Conservation (phyloP, 2,329 filamentous ascomycete species). For the Aspergillus brasiliensis region DNA sequence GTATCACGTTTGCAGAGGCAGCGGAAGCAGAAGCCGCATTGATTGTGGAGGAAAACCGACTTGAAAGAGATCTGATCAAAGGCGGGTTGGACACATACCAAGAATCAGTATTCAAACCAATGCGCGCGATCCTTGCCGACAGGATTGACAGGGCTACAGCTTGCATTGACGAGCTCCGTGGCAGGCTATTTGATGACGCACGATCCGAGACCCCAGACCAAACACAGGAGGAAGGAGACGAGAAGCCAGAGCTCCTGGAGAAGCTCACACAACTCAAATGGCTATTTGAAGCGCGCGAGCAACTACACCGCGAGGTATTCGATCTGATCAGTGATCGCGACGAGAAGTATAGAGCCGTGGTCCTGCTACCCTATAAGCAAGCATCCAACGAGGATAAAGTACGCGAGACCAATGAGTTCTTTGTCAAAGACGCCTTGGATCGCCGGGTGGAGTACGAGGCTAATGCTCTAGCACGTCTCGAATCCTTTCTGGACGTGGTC, state of each 20-base stretch:
- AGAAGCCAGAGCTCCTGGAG: slow-evolving; percentile 89
- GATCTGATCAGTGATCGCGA: slow-evolving; percentile 84
- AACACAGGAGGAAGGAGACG: slow-evolving; percentile 92
- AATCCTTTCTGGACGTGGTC: slow-evolving; percentile 75
- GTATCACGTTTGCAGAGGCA: slow-evolving; percentile 79
- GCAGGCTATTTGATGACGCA: slow-evolving; percentile 71
- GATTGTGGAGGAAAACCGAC: slow-evolving; percentile 67
- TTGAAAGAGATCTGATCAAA: slow-evolving; percentile 73
- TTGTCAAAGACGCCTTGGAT: slow-evolving; percentile 73
- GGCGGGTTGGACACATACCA: slow-evolving; percentile 84
- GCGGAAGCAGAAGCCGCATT: slow-evolving; percentile 78
- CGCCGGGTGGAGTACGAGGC: slow-evolving; percentile 71
- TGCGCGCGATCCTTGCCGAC: slow-evolving; percentile 76
- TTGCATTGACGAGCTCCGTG: slow-evolving; percentile 75
- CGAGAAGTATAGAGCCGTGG: slow-evolving; percentile 80
- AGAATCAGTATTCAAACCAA: slow-evolving; percentile 75
- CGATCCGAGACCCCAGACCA: slow-evolving; percentile 72
- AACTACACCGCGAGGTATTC: slow-evolving; percentile 80
- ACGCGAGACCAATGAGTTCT: slow-evolving; percentile 77
- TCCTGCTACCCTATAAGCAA: slow-evolving; percentile 78
- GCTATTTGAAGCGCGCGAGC: slow-evolving; percentile 93
- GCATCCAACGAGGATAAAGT: slow-evolving; percentile 75
- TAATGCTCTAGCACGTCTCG: slow-evolving; percentile 71
- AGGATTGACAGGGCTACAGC: slow-evolving; percentile 73
- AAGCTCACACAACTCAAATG: slow-evolving; percentile 94